Base-by-base conservation (phyloP, 768 basidiomycete species). In the Boletus vermiculosoides region DNA sequence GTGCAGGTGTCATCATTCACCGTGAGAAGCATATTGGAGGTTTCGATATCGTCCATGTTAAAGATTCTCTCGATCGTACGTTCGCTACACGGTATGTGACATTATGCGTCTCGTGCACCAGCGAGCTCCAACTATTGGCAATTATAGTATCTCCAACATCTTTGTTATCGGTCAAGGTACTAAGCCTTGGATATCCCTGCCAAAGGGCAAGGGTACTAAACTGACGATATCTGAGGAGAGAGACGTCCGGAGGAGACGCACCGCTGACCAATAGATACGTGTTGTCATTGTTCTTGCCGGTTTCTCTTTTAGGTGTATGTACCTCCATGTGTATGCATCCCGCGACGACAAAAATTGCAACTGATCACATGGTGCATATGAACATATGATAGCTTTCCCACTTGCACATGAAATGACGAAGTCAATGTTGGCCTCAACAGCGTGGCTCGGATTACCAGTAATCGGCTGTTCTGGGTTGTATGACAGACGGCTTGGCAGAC, bases 21-120 rank as follows among this genome's bases (percentile, higher is more conserved):
- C 85, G 90, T 65, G 97, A 98, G 83, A 94, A 94, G 80, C 97
- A 98, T 76, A 78, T 92, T 64, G 97, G 97, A 74, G 96, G 95
- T 61, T 98, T 95, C 77, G 97, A 99, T 78, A 98, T 99, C 59
- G 92, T 98, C 56, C 96, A 98, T 71, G 92, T 98, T 68, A 94
- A 91, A 78, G 97, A 98, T 73, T 88, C 91, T 48, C 80, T 96
- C 61, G 96, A 97, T 74, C 83, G 93, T 72, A 94, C 93, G 48
- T 99, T 98, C 69, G 95, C 97, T 62, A 99, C 97, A 66, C 93
- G 96, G 94, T 95, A 72, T 56, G 87, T 78, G 20, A 18, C 39
- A 20, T 34, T 22, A 25, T 48, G 5, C 13, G 5, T 41, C 16
- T 47, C 23, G 41, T 54, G 5, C 36, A 28, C 13, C 23, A 31